A percentile compares a stretch with the other conserved stretches of the same genome.
These are phyloP conservation scores for Starmerella sp. DNA, from an alignment of 805 yeast species.

Conservation along the genomic window DNA sequence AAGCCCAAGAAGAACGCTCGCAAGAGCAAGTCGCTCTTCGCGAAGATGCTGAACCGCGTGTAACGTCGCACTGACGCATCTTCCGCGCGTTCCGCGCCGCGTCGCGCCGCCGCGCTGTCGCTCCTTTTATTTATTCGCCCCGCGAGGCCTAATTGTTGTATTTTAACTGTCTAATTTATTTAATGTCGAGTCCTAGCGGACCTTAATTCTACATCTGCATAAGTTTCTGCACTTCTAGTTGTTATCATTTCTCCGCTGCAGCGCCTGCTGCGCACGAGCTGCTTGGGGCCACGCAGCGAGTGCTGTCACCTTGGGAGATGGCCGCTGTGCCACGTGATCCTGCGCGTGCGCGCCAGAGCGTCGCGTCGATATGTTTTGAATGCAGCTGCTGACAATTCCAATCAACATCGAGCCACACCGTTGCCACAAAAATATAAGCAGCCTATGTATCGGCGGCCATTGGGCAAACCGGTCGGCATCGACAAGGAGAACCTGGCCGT, in stretches of 20 bases:
- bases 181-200: not conserved
- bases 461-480: not conserved
- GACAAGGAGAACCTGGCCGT: slow-evolving; percentile 1
- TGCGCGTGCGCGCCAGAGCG: too few relatives aligned
- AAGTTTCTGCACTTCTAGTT: too few relatives aligned
- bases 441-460: slow-evolving; percentile 3
- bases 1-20: not conserved
- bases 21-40: not conserved
- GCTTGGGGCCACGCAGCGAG: too few relatives aligned
- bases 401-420: not conserved
- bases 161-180: not conserved
- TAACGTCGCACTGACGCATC: too few relatives aligned
- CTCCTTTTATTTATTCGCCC: not conserved
- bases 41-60: not conserved
- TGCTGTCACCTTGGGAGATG: too few relatives aligned
- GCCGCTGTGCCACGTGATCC: too few relatives aligned
- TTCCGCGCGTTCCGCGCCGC: too few relatives aligned
- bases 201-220: too few relatives aligned
- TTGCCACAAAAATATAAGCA: not conserved
- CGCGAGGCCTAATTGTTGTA: not conserved
- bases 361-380: not conserved
- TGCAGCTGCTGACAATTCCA: not conserved
- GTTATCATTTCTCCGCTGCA: too few relatives aligned
- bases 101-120: not conserved
- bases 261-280: too few relatives aligned